Percentiles rank a stretch among this genome's conserved stretches.
These are phyloP conservation scores for Beta macrorhiza DNA, from an alignment of 179 eudicot species.

Conservation along the genomic window DNA sequence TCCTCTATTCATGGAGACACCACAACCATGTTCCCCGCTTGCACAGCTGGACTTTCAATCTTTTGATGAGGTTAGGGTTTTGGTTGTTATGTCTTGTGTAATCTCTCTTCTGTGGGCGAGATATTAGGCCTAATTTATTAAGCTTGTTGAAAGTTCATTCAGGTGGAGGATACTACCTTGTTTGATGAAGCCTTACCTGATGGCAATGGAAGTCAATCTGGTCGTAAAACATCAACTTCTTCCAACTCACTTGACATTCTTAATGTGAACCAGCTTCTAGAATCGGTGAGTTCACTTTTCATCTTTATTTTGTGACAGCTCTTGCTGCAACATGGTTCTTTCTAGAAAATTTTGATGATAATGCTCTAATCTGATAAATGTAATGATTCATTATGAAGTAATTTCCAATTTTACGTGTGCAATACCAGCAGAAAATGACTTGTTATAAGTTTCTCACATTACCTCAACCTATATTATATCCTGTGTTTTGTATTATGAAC, in stretches of 20 bases:
- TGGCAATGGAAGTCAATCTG: constrained; percentile 68
- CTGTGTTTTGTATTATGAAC: constrained; percentile 18
- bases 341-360: too few species aligned
- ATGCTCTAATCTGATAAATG: neutral
- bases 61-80: constrained; percentile 53
- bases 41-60: constrained; percentile 47
- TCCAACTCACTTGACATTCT: constrained; percentile 62
- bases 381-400: neutral
- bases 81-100: neutral
- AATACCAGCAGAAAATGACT: neutral
- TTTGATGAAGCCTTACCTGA: constrained; percentile 58
- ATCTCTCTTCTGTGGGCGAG: constrained; percentile 1
- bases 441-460: neutral
- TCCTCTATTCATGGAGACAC: constrained; percentile 80
- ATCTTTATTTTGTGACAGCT: neutral
- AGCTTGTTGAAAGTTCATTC: constrained; percentile 15
- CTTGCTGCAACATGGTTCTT: neutral
- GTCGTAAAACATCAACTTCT: constrained; percentile 61
- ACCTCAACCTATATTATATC: neutral
- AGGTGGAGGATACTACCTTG: constrained; percentile 48
- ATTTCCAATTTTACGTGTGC: neutral
- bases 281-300: constrained; percentile 55
- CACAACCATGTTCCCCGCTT: constrained; percentile 65
- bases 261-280: constrained; percentile 86
- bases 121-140: neutral